Evolutionary conservation across 768 basidiomycete genomes (phyloP).

Genomic region (Russula dissimulans): DNA sequence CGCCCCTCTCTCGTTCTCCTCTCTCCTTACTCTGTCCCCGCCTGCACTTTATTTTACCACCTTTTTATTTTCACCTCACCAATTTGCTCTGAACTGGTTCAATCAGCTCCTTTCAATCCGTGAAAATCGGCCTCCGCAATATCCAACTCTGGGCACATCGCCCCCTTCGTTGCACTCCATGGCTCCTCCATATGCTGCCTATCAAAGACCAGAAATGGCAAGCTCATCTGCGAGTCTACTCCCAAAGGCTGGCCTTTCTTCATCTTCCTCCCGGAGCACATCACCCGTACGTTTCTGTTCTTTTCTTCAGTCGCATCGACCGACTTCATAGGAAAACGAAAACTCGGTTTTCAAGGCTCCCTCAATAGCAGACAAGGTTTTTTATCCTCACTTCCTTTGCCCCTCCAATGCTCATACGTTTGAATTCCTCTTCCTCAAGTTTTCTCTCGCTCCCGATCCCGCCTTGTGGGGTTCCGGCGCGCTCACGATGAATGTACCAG

Average conservation of each 20-base stretch:
- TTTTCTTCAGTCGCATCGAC: not conserved
- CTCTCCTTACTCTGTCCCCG: too few species aligned
- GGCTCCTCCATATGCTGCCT: not conserved
- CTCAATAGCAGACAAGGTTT: slow-evolving; percentile 16
- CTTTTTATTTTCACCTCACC: too few species aligned
- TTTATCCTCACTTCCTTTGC: not conserved
- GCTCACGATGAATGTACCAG: slow-evolving; percentile 35
- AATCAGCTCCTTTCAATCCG: too few species aligned
- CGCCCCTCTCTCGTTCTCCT: too few species aligned
- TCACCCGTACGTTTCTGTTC: not conserved
- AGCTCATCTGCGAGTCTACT: slow-evolving; percentile 13
- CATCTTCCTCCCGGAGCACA: not conserved
- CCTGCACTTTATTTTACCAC: too few species aligned
- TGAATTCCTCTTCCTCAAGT: slow-evolving; percentile 23
- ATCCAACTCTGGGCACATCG: not conserved
- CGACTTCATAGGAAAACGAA: too few species aligned
- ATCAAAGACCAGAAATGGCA: slow-evolving; percentile 13
- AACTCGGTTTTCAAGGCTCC: not conserved
- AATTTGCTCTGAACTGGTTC: too few species aligned
- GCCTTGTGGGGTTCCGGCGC: slow-evolving; percentile 42
- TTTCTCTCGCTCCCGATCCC: slow-evolving; percentile 33
- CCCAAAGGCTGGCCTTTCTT: not conserved
- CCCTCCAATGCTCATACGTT: not conserved
- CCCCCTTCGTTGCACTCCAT: not conserved
- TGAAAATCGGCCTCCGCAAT: not conserved